A percentile compares a stretch with the other conserved stretches of the same genome.
Evolutionary conservation across 257 asterid species (phyloP).

Genomic region (Solanum arcanum): DNA sequence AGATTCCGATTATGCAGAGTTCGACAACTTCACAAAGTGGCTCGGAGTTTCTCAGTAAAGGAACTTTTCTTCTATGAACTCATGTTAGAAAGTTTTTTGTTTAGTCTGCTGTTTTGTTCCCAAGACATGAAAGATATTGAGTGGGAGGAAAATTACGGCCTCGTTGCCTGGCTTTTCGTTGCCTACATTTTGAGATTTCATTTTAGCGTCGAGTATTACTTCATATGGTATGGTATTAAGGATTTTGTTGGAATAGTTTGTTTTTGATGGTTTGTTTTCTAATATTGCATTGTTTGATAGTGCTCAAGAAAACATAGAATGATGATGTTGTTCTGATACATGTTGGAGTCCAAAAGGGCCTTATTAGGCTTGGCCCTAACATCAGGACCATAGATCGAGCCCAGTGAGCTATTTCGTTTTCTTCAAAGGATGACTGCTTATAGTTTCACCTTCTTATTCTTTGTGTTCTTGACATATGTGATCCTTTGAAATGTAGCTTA

Average conservation of each 20-base stretch:
- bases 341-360: neutral
- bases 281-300: neutral
- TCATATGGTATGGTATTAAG: neutral
- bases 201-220: neutral
- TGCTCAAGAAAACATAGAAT: no score
- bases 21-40: conserved; percentile 86
- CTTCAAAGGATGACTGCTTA: neutral
- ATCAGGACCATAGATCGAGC: no score
- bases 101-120: neutral
- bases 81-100: neutral
- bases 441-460: no score
- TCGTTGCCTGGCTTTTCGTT: neutral
- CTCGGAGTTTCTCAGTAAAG: conserved; percentile 61
- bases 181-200: neutral
- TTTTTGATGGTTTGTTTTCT: neutral
- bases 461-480: neutral
- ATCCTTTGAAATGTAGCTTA: no score
- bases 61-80: neutral
- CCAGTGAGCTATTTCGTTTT: no score
- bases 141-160: neutral
- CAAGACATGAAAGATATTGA: neutral
- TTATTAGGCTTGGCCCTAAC: neutral
- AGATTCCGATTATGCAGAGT: conserved; percentile 75
- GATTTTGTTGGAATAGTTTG: neutral
- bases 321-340: no score